These are phyloP conservation scores for Hortaea sp. DNA, from an alignment of 2,329 filamentous ascomycete species.

Conservation along the genomic window DNA sequence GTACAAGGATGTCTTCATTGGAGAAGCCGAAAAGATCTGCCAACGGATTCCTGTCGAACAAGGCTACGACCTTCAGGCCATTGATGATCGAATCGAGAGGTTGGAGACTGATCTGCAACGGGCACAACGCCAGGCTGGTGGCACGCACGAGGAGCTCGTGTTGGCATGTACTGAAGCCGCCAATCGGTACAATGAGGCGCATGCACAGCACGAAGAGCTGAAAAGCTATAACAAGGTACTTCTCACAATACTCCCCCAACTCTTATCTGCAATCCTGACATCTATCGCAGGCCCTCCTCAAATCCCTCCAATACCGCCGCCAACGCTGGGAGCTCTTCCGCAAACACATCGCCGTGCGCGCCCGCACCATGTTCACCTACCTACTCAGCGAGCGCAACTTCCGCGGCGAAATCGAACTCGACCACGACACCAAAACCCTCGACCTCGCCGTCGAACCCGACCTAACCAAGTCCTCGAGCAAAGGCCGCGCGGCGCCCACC, in stretches of 20 bases:
- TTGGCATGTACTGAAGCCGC: slow-evolving; percentile 21
- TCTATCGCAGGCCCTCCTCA: slow-evolving; percentile 37
- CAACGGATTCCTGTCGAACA: slow-evolving; percentile 21
- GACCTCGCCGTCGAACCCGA: slow-evolving; percentile 65
- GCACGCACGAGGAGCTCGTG: slow-evolving; percentile 20
- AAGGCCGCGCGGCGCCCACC: slow-evolving; percentile 78
- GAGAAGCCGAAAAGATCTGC: slow-evolving; percentile 13
- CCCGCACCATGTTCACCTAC: slow-evolving; percentile 77
- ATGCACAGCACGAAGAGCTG: slow-evolving; percentile 13
- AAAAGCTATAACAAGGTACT: slow-evolving; percentile 30
- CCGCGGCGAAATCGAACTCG: slow-evolving; percentile 67
- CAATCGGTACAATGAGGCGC: slow-evolving; percentile 12
- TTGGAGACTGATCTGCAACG: slow-evolving; percentile 21
- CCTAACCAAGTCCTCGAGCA: slow-evolving; percentile 56
- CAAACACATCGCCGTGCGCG: slow-evolving; percentile 71
- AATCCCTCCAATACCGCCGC: slow-evolving; percentile 59
- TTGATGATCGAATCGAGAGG: slow-evolving; percentile 23
- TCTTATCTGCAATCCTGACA: neutral
- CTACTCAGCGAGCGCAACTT: slow-evolving; percentile 84
- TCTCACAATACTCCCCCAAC: neutral
- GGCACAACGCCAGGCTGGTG: slow-evolving; percentile 21
- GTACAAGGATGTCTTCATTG: slow-evolving; percentile 16
- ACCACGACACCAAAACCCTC: slow-evolving; percentile 65
- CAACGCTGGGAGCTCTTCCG: slow-evolving; percentile 74
- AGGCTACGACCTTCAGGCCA: slow-evolving; percentile 22